phyloP scores from a whole-genome alignment of 2,329 filamentous ascomycete genomes.

The Penicillium freii region DNA sequence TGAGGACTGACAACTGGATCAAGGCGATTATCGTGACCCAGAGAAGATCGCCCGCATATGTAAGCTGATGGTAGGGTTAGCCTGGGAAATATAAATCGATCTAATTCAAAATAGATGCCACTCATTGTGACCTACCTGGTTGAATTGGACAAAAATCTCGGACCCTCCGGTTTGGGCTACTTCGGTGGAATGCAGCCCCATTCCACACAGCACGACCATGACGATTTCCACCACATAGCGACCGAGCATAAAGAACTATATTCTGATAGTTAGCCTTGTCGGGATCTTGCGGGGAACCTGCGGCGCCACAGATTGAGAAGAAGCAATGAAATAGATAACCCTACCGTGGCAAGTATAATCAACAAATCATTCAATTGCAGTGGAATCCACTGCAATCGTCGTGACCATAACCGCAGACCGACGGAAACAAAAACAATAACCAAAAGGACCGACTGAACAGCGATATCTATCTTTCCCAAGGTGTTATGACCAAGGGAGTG shows the following conservation, averaged over 20 bases:
- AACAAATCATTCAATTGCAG: constrained; percentile 20
- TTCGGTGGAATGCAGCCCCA: constrained; percentile 20
- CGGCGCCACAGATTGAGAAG: background rate
- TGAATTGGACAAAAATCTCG: constrained; percentile 11
- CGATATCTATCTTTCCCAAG: constrained; percentile 22
- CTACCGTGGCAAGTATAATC: constrained; percentile 17
- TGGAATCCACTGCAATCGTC: constrained; percentile 11
- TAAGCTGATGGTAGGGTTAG: constrained; percentile 15
- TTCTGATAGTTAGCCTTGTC: background rate
- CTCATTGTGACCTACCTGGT: constrained; percentile 13
- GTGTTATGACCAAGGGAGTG: constrained; percentile 21
- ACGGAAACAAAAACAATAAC: constrained; percentile 11
- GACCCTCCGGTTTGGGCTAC: constrained; percentile 10
- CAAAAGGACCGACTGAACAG: constrained; percentile 20
- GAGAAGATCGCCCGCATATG: constrained; percentile 20
- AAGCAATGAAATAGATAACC: background rate
- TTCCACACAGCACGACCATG: constrained; percentile 17
- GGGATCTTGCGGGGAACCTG: background rate
- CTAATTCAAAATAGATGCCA: background rate
- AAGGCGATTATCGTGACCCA: constrained; percentile 15
- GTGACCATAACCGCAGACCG: constrained; percentile 19
- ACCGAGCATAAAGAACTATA: constrained; percentile 17
- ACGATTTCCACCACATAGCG: constrained; percentile 23
- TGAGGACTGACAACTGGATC: constrained; percentile 19
- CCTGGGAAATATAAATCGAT: background rate